Conservation (phyloP, 495 filamentous ascomycete species). For the Xylaria longipes region DNA sequence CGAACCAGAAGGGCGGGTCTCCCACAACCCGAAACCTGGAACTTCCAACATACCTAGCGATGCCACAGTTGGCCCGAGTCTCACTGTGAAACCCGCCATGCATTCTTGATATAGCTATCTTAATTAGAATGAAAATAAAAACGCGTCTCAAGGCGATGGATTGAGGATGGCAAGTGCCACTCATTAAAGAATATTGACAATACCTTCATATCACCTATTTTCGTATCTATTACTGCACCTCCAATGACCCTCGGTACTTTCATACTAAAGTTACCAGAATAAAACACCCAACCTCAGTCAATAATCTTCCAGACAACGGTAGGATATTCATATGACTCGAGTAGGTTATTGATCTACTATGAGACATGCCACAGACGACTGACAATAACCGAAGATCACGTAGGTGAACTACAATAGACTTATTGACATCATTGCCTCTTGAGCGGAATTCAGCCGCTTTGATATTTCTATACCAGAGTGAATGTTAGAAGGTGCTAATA, state of each 20-base stretch:
- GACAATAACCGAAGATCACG: not conserved
- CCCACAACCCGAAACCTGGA: not conserved
- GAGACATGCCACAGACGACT: not conserved
- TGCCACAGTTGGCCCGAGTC: not conserved
- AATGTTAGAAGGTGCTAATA: not conserved
- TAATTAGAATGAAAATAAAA: not conserved
- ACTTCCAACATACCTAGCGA: not conserved
- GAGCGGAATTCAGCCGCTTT: not conserved
- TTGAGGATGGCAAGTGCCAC: not conserved
- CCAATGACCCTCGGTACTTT: not conserved
- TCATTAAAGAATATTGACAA: not conserved
- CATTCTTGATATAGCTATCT: not conserved
- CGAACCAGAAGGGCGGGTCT: not conserved
- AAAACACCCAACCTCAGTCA: not conserved
- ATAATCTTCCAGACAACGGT: not conserved
- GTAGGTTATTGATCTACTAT: not conserved
- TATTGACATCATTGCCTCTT: not conserved
- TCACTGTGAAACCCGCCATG: slow-evolving; percentile 4
- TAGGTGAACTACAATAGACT: not conserved
- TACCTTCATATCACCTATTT: not conserved
- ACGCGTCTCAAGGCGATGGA: not conserved
- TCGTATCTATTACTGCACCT: not conserved
- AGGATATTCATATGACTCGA: not conserved
- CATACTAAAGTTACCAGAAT: not conserved
- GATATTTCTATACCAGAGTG: too few species aligned